Evolutionary conservation across 352 stramenopile genomes (phyloP), one percentile per base, ranked within the genome.

Genomic region (Globisporangium cederbergense): DNA sequence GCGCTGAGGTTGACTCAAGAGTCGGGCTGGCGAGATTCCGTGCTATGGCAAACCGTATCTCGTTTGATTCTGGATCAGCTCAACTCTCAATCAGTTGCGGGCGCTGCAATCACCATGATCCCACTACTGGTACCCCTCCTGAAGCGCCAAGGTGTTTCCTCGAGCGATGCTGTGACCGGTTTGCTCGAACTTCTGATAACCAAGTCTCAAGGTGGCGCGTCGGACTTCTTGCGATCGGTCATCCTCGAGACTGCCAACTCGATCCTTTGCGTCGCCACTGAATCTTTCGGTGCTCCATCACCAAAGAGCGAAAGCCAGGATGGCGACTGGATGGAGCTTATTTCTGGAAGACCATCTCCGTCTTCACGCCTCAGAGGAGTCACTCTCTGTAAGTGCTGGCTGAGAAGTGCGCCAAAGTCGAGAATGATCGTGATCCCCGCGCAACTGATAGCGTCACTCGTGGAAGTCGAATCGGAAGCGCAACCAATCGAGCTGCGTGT

Each of bases 121-220:
- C 78, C 78, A 4, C 53, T 87, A 32, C 62, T 89, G 51, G 69
- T 73, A 13, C 77, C 75, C 42, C 76, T 86, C 61, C 46, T 79
- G 50, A 76, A 72, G 30, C 57, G 57, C 20, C 67, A 67, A n/a
- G 68, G 67, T 13, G 67, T 69, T 4, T 72, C 78, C 14, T 42
- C 74, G 0, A 77, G 77, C 65, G 79, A 79, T 40, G 60, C 83
- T 49, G 53, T 65, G 51, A 66, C 50, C 14, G 79, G 75, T 30
- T 58, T 89, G 28, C 62, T 87, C 50, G 79, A 87, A 55, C 60
- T 73, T 28, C 61, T 88, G 13, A 62, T 59, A 38, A 36, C 45
- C 20, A 86, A 74, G 34, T 60, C 74, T 16, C 65, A 81, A 64
- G 65, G 65, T 16, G 74, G 62, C n/a, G 18, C 14, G 30, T 81